Evolutionary conservation across 2,329 filamentous ascomycete species (phyloP).

Genomic region (Apiospora arundinis): DNA sequence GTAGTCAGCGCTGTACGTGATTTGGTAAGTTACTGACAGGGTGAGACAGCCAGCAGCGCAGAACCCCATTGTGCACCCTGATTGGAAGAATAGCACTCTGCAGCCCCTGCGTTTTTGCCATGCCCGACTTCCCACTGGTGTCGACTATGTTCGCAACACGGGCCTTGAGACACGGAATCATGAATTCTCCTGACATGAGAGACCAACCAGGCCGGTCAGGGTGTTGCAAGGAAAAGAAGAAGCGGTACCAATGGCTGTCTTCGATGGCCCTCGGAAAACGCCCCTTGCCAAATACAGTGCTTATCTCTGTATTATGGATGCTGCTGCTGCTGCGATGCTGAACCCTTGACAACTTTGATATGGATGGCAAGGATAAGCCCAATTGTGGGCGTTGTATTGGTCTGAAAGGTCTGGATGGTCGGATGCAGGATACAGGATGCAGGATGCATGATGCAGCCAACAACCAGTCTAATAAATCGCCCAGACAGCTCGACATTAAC

Average conservation of each 20-base stretch:
- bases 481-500: not conserved
- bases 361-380: not conserved
- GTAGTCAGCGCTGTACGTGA: not conserved
- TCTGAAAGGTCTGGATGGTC: not conserved
- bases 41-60: not conserved
- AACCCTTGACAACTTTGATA: not conserved
- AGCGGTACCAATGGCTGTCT: not conserved
- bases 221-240: not conserved
- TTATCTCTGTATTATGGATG: constrained; percentile 1
- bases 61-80: not conserved
- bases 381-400: not conserved
- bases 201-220: not conserved
- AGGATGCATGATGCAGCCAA: too few species aligned
- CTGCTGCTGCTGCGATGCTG: not conserved
- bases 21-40: not conserved
- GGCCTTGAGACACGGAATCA: not conserved
- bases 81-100: not conserved
- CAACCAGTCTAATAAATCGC: not conserved
- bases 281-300: not conserved
- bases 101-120: not conserved
- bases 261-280: not conserved
- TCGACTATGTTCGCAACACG: not conserved
- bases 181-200: not conserved
- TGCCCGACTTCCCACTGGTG: not conserved
- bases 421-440: constrained; percentile 2